Conservation (phyloP, 2,329 filamentous ascomycete species). For the Aspergillus puulaauensis region DNA sequence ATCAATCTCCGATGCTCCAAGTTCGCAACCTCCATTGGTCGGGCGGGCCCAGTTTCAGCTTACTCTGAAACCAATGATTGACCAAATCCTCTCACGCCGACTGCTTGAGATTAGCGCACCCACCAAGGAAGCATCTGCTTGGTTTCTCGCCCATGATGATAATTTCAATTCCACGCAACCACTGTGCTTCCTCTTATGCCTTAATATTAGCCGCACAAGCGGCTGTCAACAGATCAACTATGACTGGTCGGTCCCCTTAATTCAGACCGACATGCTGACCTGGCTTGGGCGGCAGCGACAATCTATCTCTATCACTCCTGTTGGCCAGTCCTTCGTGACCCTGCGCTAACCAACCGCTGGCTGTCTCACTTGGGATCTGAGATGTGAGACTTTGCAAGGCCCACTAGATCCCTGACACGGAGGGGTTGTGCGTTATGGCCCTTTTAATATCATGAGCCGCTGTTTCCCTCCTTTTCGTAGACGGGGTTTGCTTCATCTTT, state of each 20-base stretch:
- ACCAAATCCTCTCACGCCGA: not conserved
- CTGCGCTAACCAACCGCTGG: conserved; percentile 12
- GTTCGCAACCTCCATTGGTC: conserved; percentile 11
- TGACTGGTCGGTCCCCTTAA: conserved; percentile 11
- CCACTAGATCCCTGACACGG: conserved; percentile 17
- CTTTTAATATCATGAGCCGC: conserved; percentile 12
- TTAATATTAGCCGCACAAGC: conserved; percentile 26
- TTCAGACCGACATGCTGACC: not conserved
- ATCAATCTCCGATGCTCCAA: not conserved
- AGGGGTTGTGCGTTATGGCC: not conserved
- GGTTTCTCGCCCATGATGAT: conserved; percentile 17
- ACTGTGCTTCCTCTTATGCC: conserved; percentile 21
- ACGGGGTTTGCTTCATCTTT: conserved; percentile 6
- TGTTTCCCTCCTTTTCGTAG: conserved; percentile 21
- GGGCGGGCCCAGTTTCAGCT: conserved; percentile 9
- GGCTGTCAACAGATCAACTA: conserved; percentile 3
- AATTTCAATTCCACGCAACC: conserved; percentile 21
- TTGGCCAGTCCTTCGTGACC: conserved; percentile 12
- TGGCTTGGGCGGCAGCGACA: conserved; percentile 8
- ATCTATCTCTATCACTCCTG: conserved; percentile 3
- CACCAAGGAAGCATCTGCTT: conserved; percentile 10
- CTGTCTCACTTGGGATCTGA: conserved; percentile 2
- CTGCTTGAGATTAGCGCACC: not conserved
- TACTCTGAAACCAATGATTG: conserved; percentile 13
- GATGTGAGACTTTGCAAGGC: conserved; percentile 14